Conservation (phyloP, 2,329 filamentous ascomycete genomes). For the Grosmannia penicillata region DNA sequence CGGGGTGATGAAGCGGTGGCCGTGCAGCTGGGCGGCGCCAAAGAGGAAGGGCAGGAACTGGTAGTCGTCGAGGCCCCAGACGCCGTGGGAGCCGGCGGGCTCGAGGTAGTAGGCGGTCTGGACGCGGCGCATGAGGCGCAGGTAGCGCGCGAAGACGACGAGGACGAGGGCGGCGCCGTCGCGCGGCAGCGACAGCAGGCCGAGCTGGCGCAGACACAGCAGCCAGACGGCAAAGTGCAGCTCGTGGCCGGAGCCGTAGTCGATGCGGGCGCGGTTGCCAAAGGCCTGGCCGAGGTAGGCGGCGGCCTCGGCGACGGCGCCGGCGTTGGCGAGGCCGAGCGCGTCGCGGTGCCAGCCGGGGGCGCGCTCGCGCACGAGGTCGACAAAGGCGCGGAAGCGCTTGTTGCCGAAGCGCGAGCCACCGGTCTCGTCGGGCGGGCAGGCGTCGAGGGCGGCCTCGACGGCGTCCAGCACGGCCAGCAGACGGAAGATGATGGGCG, state of each 20-base stretch:
- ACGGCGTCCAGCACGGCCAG: slow-evolving; percentile 56
- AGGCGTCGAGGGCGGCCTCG: slow-evolving; percentile 48
- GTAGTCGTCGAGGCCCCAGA: slow-evolving; percentile 97
- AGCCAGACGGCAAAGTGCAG: slow-evolving; percentile 96
- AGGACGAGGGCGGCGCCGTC: slow-evolving; percentile 54
- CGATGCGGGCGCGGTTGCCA: slow-evolving; percentile 74
- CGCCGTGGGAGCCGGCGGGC: slow-evolving; percentile 89
- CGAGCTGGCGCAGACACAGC: slow-evolving; percentile 76
- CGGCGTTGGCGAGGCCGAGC: slow-evolving; percentile 22
- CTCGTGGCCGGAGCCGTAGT: slow-evolving; percentile 96
- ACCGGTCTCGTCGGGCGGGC: slow-evolving; percentile 71
- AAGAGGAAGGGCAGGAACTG: slow-evolving; percentile 94
- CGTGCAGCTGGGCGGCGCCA: slow-evolving; percentile 75
- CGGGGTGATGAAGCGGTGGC: slow-evolving; percentile 68
- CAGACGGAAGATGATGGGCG: slow-evolving; percentile 49
- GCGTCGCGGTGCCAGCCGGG: slow-evolving; percentile 43
- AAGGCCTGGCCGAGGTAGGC: slow-evolving; percentile 74
- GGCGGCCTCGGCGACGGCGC: slow-evolving; percentile 54
- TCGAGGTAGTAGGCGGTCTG: slow-evolving; percentile 94
- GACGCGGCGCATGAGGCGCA: slow-evolving; percentile 71
- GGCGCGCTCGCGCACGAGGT: slow-evolving; percentile 44
- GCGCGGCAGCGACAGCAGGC: slow-evolving; percentile 36
- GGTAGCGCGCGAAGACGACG: slow-evolving; percentile 66
- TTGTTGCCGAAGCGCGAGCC: slow-evolving; percentile 93
- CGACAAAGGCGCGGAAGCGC: slow-evolving; percentile 70